Base-by-base conservation (phyloP, 306 rosid species). In the Inga laurina region DNA sequence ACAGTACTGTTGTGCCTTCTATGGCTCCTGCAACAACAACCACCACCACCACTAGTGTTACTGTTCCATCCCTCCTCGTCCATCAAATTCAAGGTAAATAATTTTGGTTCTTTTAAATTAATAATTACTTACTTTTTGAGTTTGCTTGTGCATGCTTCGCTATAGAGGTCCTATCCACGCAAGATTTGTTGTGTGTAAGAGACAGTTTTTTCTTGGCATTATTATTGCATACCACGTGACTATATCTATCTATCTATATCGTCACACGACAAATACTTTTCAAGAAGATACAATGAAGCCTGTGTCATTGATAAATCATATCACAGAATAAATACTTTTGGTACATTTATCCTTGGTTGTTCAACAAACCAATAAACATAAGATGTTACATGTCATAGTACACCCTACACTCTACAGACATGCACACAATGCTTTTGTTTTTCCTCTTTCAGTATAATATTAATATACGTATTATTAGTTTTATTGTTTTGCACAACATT, bases 1-100 rank as follows among this genome's bases (percentile, higher is more conserved):
- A 39, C 21, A 7, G 71, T 18, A 4, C 87, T 21, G 46, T 82
- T 72, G 69, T 71, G 66, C 74, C 86, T 82, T 74, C 87, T 30
- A 74, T 85, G 30, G 43, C 84, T 35, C 21, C 86, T 59, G 44
- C 89, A 5, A 19, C n/a, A 16, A 52, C 59, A 4, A 52, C 59
- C 59, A 52, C n/a, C 76, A 45, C 86, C 67, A 54, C 89, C 67
- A 48, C 88, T 69, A 46, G 88, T 70, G 77, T 86, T 68, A 71
- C 90, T 82, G 85, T 83, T 86, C 85, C 92, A 79, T 80, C 91
- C 74, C 86, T 85, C 70, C 85, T 85, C n/a, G 44, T 73, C 84
- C 35, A 83, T 79, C 94, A 89, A 22, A 21, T 74, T 82, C 97
- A 85, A 88, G 99, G 99, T 93, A 89, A 65, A 59, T 22, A 7